Percentiles rank a stretch among this genome's conserved stretches.
Conservation (phyloP, 345 rosid genomes). For the Moricandia moricandioides region DNA sequence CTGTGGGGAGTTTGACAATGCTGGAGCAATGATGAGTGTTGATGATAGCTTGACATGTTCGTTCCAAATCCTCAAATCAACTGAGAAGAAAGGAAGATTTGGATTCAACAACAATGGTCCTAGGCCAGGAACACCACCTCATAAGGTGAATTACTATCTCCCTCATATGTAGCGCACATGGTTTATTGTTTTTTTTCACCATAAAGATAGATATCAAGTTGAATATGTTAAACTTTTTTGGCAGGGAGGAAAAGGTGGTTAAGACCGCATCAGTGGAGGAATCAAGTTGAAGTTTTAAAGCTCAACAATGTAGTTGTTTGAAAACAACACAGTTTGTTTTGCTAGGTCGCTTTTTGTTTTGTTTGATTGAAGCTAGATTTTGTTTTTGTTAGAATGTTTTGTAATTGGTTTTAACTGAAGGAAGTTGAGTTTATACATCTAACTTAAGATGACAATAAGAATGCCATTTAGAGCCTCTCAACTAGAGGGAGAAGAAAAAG, state of each 20-base stretch:
- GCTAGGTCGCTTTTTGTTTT: neutral
- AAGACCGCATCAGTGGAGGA: neutral
- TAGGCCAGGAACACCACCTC: slow-evolving; percentile 25
- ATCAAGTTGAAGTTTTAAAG: neutral
- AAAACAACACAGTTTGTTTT: neutral
- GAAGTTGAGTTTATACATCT: neutral
- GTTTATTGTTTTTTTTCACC: neutral
- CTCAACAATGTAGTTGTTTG: neutral
- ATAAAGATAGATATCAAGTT: neutral
- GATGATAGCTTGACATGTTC: slow-evolving; percentile 26
- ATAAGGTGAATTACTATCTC: slow-evolving; percentile 4
- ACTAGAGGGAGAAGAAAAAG: neutral
- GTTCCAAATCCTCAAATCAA: slow-evolving; percentile 16
- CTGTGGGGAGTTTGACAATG: slow-evolving; percentile 22
- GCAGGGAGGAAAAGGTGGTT: slow-evolving; percentile 27
- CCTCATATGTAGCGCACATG: neutral
- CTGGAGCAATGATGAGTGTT: slow-evolving; percentile 22
- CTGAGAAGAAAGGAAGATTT: slow-evolving; percentile 21
- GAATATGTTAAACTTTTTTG: neutral
- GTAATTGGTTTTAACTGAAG: neutral
- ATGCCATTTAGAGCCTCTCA: neutral
- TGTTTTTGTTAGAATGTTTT: neutral
- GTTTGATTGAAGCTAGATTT: neutral
- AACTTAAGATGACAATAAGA: neutral
- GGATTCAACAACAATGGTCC: slow-evolving; percentile 4